These are phyloP conservation scores for Myrmaecium sp. DNA, from an alignment of 2,329 filamentous ascomycete genomes.

Conservation along the genomic window DNA sequence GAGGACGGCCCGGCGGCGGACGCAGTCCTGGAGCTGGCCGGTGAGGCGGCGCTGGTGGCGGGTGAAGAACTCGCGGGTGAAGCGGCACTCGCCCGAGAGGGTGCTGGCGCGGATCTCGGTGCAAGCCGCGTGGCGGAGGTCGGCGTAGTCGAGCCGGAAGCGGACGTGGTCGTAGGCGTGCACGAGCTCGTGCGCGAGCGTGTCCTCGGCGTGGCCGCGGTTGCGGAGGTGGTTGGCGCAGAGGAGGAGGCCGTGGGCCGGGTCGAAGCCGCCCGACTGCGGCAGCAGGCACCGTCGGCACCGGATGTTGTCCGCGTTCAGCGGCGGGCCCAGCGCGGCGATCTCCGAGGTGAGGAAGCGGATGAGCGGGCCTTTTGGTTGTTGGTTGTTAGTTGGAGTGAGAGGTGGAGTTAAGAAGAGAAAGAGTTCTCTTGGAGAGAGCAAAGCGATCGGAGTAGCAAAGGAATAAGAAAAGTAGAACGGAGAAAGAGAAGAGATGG, in stretches of 20 bases:
- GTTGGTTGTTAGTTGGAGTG: neutral
- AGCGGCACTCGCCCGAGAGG: slow-evolving; percentile 85
- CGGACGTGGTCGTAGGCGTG: slow-evolving; percentile 88
- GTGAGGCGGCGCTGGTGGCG: slow-evolving; percentile 77
- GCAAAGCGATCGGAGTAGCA: neutral
- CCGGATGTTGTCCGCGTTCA: slow-evolving; percentile 59
- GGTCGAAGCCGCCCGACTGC: slow-evolving; percentile 69
- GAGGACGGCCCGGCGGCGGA: slow-evolving; percentile 60
- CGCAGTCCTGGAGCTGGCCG: slow-evolving; percentile 86
- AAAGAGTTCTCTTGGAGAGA: neutral
- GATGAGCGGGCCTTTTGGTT: slow-evolving; percentile 46
- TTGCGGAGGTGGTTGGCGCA: slow-evolving; percentile 84
- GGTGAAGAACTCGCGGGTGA: slow-evolving; percentile 69
- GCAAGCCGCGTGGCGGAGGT: slow-evolving; percentile 80
- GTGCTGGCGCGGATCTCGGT: slow-evolving; percentile 92
- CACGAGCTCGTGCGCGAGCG: slow-evolving; percentile 91
- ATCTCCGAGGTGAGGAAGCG: slow-evolving; percentile 78
- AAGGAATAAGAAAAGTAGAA: neutral
- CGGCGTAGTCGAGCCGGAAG: slow-evolving; percentile 75
- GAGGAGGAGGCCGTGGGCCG: slow-evolving; percentile 71
- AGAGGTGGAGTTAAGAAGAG: too few relatives aligned
- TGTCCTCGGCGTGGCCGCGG: slow-evolving; percentile 75
- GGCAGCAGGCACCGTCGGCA: slow-evolving; percentile 64
- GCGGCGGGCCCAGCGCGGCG: slow-evolving; percentile 55
- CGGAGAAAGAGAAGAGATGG: too few relatives aligned